These are phyloP conservation scores for Leucosporidium scottii DNA, from an alignment of 768 basidiomycete genomes.

Conservation along the genomic window DNA sequence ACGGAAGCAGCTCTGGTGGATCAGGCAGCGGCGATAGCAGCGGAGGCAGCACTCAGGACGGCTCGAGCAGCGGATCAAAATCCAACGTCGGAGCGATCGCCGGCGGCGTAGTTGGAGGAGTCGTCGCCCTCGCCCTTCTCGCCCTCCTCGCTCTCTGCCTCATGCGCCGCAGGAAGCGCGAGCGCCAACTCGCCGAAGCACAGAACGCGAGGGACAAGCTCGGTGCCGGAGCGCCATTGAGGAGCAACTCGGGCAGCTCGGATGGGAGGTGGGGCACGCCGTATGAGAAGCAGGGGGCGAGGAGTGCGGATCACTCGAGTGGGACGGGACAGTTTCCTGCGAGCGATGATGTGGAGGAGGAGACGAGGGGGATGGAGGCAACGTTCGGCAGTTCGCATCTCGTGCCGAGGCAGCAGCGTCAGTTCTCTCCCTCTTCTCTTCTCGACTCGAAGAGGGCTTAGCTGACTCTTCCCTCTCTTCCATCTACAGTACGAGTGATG, in stretches of 20 bases:
- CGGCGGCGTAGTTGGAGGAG: constrained; percentile 31
- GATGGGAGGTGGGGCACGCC: neutral
- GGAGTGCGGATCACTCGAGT: neutral
- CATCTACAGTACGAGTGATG: no score
- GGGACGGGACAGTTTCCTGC: neutral
- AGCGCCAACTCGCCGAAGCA: constrained; percentile 2
- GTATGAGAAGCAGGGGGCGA: constrained; percentile 10
- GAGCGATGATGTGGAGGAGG: neutral
- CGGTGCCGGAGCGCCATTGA: neutral
- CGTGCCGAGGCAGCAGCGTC: neutral
- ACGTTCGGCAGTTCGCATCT: neutral
- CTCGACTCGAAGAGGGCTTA: no score
- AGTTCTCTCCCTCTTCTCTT: no score
- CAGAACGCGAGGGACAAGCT: constrained; percentile 9
- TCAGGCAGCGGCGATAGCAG: neutral
- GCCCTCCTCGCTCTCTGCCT: constrained; percentile 13
- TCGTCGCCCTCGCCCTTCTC: constrained; percentile 15
- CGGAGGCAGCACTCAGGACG: neutral
- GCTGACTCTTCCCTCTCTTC: no score
- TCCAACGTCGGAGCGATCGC: constrained; percentile 21
- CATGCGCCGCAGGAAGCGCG: constrained; percentile 1
- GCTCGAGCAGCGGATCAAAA: neutral
- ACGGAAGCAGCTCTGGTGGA: no score
- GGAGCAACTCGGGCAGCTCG: constrained; percentile 17
- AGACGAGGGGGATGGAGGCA: constrained; percentile 5